Evolutionary conservation across 768 basidiomycete genomes (phyloP).

Genomic region (Phylloporus arenicola): DNA sequence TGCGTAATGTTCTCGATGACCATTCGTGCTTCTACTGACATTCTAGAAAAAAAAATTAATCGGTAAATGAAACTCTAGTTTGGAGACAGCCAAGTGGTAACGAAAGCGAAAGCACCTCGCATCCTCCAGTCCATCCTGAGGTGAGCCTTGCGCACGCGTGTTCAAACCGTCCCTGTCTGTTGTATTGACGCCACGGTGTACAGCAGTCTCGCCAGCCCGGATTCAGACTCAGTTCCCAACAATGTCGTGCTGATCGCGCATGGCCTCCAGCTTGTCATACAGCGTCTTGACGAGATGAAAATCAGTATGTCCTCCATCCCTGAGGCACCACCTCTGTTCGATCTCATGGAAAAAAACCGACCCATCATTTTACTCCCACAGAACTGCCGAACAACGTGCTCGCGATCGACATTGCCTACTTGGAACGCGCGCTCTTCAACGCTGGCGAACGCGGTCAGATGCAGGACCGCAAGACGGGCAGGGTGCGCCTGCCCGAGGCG

Average conservation of each 20-base stretch:
- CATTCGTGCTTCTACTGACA: constrained; percentile 2
- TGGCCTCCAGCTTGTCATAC: constrained; percentile 47
- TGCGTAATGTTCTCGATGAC: constrained; percentile 33
- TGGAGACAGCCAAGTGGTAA: constrained; percentile 66
- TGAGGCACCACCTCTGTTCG: not conserved
- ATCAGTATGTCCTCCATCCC: constrained; percentile 50
- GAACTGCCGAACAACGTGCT: constrained; percentile 73
- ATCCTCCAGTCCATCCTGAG: constrained; percentile 71
- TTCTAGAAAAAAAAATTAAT: not conserved
- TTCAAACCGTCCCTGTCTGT: not conserved
- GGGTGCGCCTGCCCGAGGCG: constrained; percentile 46
- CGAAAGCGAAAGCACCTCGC: constrained; percentile 63
- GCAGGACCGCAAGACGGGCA: constrained; percentile 54
- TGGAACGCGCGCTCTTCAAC: constrained; percentile 59
- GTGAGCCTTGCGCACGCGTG: constrained; percentile 30
- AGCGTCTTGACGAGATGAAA: constrained; percentile 70
- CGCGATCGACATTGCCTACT: constrained; percentile 56
- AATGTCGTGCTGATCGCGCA: constrained; percentile 69
- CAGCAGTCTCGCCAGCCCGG: constrained; percentile 71
- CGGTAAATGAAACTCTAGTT: constrained; percentile 44
- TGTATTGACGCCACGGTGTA: constrained; percentile 3
- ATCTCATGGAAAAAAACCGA: not conserved
- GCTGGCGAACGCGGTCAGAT: constrained; percentile 54
- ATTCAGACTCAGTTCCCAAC: constrained; percentile 68
- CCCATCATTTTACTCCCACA: constrained; percentile 20